Percentiles rank a stretch among this genome's conserved stretches.
phyloP scores from a whole-genome alignment of 1,284 basidiomycete species.

The Cryptococcus sp. region DNA sequence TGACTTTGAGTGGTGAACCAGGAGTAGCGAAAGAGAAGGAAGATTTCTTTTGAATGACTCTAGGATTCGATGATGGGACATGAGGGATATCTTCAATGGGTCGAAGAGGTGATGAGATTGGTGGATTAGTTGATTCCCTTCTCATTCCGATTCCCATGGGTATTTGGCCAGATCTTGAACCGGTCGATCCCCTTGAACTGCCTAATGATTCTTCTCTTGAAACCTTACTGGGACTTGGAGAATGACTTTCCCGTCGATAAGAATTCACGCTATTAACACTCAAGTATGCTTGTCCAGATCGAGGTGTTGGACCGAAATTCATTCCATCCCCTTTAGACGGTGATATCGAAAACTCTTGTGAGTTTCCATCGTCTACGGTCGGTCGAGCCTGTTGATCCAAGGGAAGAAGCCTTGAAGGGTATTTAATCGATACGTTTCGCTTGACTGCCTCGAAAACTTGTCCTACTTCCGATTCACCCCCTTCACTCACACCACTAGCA shows the following conservation, averaged over 20 bases:
- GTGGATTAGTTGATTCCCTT: constrained; percentile 4
- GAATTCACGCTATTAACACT: not conserved
- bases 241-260: not conserved
- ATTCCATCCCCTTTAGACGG: not conserved
- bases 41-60: constrained; percentile 17
- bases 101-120: constrained; percentile 9
- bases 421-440: constrained; percentile 22
- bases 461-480: constrained; percentile 20
- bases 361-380: not conserved
- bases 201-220: not conserved
- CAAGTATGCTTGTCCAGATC: not conserved
- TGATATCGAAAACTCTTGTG: not conserved
- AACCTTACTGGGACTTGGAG: not conserved
- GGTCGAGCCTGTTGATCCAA: not conserved
- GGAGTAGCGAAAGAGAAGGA: constrained; percentile 31
- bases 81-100: not conserved
- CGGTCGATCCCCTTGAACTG: not conserved
- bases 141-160: not conserved
- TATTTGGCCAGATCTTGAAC: not conserved
- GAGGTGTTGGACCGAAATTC: not conserved
- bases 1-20: constrained; percentile 20
- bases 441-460: constrained; percentile 28
- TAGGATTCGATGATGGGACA: not conserved
- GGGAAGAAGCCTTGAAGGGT: constrained; percentile 16
- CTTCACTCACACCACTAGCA: constrained; percentile 19